Evolutionary conservation across 2,329 filamentous ascomycete species (phyloP), one percentile per base, ranked within the genome.

Genomic region (Scytalidium lignicola): DNA sequence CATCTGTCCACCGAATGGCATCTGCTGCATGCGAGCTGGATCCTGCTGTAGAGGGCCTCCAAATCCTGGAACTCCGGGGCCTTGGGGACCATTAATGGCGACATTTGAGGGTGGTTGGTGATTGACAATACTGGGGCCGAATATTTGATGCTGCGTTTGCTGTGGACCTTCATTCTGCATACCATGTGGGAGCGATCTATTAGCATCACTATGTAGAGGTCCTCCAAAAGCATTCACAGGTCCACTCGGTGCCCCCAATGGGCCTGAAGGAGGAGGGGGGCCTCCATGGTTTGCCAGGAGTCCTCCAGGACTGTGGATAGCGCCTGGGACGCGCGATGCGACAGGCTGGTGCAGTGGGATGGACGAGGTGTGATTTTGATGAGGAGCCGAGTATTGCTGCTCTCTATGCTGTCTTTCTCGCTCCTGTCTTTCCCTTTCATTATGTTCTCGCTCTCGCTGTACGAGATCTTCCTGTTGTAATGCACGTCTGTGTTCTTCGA

Each of bases 311-410:
- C 90, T 95, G 65, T 96, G 92, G 49, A 96, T 95, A 46, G 89
- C 86, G 55, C 84, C 86, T 50, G 86, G 72, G 54, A 90, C 75
- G 69, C 91, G 76, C 64, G 90, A 83, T 54, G 92, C 92, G 51
- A 96, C 90, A 4, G 92, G 92, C 67, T 97, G 92, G 69, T 97
- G 92, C 60, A 97, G 85, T 48, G 91, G 90, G 48, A 96, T 88
- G 2, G 91, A 90, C 50, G 86, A 89, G 37, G 88, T 85, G 63
- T 88, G 91, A 69, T 86, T 93, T 67, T 96, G 91, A 63, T 93
- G 90, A 21, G 86, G 83, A 52, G 87, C 80, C 45, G 67, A 64
- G 62, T 83, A 84, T 46, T 82, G 79, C 41, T 82, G 79, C 41
- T 85, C 83, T 64, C 80, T 75, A 51, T 79, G 73, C 56, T 79